These are phyloP conservation scores for Mycosphaerelloides madeirae DNA, from an alignment of 2,329 filamentous ascomycete genomes.

Conservation along the genomic window DNA sequence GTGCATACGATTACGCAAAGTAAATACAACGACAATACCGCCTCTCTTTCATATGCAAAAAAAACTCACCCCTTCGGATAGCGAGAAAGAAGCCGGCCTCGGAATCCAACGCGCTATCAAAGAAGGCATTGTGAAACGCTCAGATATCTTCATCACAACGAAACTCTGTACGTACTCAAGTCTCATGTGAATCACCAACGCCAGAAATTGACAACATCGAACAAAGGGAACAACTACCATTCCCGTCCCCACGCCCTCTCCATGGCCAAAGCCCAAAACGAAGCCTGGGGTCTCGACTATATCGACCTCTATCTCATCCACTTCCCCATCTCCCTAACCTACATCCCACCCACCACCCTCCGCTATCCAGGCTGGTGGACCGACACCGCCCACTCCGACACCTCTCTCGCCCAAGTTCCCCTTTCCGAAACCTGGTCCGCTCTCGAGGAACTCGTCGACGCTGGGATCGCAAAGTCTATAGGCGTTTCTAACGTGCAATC, in stretches of 20 bases:
- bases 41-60: background rate
- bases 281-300: slow-evolving; percentile 76
- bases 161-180: too few species aligned
- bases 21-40: background rate
- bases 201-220: too few species aligned
- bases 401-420: slow-evolving; percentile 6
- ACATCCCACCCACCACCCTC: slow-evolving; percentile 12
- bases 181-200: too few species aligned
- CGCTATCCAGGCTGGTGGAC: slow-evolving; percentile 13
- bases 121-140: slow-evolving; percentile 69
- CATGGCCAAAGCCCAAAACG: slow-evolving; percentile 66
- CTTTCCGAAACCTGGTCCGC: slow-evolving; percentile 9
- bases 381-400: slow-evolving; percentile 4
- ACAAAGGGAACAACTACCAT: slow-evolving; percentile 81
- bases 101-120: slow-evolving; percentile 60
- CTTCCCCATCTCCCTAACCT: slow-evolving; percentile 37
- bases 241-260: slow-evolving; percentile 66
- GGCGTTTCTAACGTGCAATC: slow-evolving; percentile 11
- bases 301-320: slow-evolving; percentile 62
- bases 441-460: slow-evolving; percentile 10
- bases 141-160: slow-evolving; percentile 83
- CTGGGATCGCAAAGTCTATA: slow-evolving; percentile 8
- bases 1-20: slow-evolving; percentile 57
- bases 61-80: slow-evolving; percentile 36
- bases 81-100: slow-evolving; percentile 65